A percentile compares a stretch with the other conserved stretches of the same genome.
Evolutionary conservation across 441 rosid genomes (phyloP).

Genomic region (Erysimum cheiri): DNA sequence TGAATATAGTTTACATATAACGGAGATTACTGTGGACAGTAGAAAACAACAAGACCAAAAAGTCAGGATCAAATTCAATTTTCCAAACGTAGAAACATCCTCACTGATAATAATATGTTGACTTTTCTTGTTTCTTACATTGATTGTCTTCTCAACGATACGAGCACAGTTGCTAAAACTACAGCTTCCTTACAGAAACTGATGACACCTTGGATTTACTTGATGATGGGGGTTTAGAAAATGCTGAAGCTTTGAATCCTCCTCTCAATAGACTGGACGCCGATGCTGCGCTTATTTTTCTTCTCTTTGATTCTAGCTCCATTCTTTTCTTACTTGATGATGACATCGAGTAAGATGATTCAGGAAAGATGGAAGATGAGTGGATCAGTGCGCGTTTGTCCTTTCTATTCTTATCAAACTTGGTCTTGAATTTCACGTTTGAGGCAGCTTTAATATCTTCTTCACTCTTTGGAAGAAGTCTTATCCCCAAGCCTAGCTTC

Average conservation of each 20-base stretch:
- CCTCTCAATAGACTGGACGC: conserved; percentile 65
- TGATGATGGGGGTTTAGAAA: conserved; percentile 52
- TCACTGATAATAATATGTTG: conserved; percentile 7
- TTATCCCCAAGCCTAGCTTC: conserved; percentile 77
- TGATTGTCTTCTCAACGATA: conserved; percentile 10
- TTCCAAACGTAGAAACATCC: conserved; percentile 6
- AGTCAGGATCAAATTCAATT: not conserved
- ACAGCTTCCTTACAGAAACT: conserved; percentile 47
- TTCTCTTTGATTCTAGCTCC: conserved; percentile 81
- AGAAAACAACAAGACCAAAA: conserved; percentile 3
- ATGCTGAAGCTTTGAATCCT: conserved; percentile 74
- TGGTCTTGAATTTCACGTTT: conserved; percentile 62
- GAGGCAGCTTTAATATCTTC: conserved; percentile 73
- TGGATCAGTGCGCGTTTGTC: conserved; percentile 76
- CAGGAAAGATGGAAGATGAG: conserved; percentile 70
- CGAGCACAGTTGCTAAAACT: conserved; percentile 26
- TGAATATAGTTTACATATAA: not conserved
- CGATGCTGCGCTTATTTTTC: conserved; percentile 70
- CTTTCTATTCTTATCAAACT: conserved; percentile 74
- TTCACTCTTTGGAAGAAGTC: conserved; percentile 67
- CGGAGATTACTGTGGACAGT: not conserved
- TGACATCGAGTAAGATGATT: conserved; percentile 49
- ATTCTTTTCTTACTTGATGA: conserved; percentile 54
- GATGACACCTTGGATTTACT: conserved; percentile 46
- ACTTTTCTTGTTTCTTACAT: conserved; percentile 1